Base-by-base conservation (phyloP, 306 rosid genomes). In the Senna tora region DNA sequence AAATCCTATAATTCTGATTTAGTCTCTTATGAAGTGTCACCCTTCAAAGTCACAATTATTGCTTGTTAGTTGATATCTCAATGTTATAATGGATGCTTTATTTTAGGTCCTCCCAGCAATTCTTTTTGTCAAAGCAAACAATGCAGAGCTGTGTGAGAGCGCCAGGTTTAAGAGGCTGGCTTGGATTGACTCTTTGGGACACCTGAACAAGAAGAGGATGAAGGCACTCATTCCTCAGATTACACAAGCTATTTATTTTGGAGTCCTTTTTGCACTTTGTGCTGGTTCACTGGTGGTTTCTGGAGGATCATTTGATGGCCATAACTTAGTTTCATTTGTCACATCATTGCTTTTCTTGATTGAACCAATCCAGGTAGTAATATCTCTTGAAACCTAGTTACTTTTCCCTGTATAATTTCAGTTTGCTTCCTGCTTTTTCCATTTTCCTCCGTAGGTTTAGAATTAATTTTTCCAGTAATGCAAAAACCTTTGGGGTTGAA, bases 181-280 rank as follows among this genome's bases (percentile, higher is more conserved):
- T 75, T 79, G 42, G 56, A 66, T 80, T 42, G 93, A 93, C 84
- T 77, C 80, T 64, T 84, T 57, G 67, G 85, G 76, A 64, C 84
- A 32, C 65, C 78, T 88, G 82, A 83, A 76, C 75, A 93, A 90
- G 84, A 93, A 80, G 82, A 93, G 83, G 79, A 88, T 93, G 97
- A 93, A 90, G 74, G 93, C 96, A 16, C 68, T 90, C 51, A 85
- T 88, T 82, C 98, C 98, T 71, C 98, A 85, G 87, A 80, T 88
- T 22, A 57, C 80, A 57, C 93, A 90, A 68, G 79, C 88, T 63
- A 73, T 90, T 67, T 93, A 88, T 73, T 84, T 88, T 17, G 93
- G 91, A 55, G 72, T 77, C 39, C 79, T 93, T 47, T 76, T 68
- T 76, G 17, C 84, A 36, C 68, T 93, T 71, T 87, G 83, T 15